phyloP scores from a whole-genome alignment of 768 basidiomycete genomes.

The Macrolepiota albuminosa region DNA sequence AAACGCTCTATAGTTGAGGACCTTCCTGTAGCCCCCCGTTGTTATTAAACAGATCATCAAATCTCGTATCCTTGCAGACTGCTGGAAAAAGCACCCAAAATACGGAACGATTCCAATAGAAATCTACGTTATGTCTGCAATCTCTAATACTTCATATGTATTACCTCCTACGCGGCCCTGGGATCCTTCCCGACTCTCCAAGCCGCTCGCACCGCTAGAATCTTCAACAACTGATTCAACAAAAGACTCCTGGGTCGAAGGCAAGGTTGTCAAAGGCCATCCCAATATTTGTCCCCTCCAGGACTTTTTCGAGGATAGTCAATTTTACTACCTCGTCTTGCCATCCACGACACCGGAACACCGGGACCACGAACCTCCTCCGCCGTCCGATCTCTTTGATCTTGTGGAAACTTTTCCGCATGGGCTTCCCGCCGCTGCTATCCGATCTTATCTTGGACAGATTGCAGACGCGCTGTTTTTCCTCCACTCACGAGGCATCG shows the following conservation, averaged over 20 bases:
- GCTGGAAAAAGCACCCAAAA: conserved; percentile 96
- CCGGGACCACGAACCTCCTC: conserved; percentile 43
- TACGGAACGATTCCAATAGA: conserved; percentile 98
- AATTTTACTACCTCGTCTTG: conserved; percentile 93
- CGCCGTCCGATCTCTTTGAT: conserved; percentile 88
- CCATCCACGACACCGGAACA: conserved; percentile 68
- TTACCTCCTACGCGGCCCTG: conserved; percentile 79
- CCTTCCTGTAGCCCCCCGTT: conserved; percentile 61
- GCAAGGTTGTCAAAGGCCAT: conserved; percentile 76
- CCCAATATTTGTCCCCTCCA: conserved; percentile 93
- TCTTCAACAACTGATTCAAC: conserved; percentile 5
- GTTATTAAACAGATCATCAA: conserved; percentile 99
- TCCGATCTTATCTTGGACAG: conserved; percentile 87
- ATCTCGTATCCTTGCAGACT: conserved; percentile 96
- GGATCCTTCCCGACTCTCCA: conserved; percentile 61
- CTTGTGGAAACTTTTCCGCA: conserved; percentile 86
- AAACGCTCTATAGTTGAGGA: conserved; percentile 16
- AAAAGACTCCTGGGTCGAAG: conserved; percentile 59
- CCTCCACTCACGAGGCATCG: conserved; percentile 88
- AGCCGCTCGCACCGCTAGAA: conserved; percentile 14
- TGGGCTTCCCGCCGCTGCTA: conserved; percentile 69
- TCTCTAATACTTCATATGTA: conserved; percentile 75
- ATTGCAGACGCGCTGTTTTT: conserved; percentile 89
- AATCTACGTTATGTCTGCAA: conserved; percentile 89
- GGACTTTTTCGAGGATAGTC: conserved; percentile 95